Base-by-base conservation (phyloP, 805 yeast genomes). In the Saturnispora kantuleensis region DNA sequence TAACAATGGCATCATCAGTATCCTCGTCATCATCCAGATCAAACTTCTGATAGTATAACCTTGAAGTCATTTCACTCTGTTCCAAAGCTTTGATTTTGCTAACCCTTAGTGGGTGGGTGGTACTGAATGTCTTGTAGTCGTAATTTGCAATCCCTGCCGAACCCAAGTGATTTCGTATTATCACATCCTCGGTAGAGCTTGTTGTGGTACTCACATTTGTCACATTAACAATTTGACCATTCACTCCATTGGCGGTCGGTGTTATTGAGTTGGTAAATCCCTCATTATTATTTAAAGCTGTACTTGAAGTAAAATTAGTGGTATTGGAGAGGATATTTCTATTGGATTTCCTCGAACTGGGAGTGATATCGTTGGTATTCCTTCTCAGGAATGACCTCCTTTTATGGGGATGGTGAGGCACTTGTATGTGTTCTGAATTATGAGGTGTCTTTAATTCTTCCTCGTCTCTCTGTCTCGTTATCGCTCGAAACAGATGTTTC, bases 21-120 rank as follows among this genome's bases (percentile, higher is more conserved):
- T 17, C 35, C 3, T 31, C 36, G 18, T 38, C 31, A 21, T 38
- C 36, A 29, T 34, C 41, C 11, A 39, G 29, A 31, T 30, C 50
- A 37, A 47, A 45, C n/a, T 48, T 50, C 9, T 58, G 52, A 46
- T 62, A 64, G 42, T 51, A 59, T 38, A 56, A 42, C 37, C 52
- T 57, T 8, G 64, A 46, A 4, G 68, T 61, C 46, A 57, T 47
- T 42, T 65, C 69, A 5, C 65, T 60, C 41, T 64, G 66, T 45
- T 65, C 68, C 47, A 64, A 56, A 5, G 67, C 68, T 38, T 58
- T 53, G 3, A 65, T 52, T 47, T 64, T 65, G 16, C 65, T 58
- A 11, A 57, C 32, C 41, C 68, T 43, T 34, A 65, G 41, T 16
- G 66, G 66, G 40, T 62, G 64, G 2, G 45, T 54, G 1, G 65